Evolutionary conservation across 306 rosid species (phyloP).

Genomic region (Lotus japonicus): DNA sequence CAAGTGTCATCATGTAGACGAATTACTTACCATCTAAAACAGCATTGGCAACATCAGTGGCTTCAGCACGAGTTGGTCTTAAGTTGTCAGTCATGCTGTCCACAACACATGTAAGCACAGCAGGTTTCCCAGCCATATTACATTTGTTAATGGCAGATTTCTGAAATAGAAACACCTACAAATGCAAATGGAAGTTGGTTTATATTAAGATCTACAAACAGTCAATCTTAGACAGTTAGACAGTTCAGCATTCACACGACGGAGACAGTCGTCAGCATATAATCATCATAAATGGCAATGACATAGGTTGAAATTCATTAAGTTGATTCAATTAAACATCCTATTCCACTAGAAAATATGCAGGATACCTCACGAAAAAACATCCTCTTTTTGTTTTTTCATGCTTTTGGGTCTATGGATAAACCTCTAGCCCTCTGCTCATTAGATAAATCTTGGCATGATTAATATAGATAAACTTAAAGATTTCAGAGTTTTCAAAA

Average conservation of each 20-base stretch:
- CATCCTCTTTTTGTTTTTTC: no score
- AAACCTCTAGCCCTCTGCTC: neutral
- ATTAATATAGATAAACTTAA: neutral
- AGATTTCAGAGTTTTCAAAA: no score
- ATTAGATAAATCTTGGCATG: neutral
- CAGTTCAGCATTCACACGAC: neutral
- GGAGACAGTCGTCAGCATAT: neutral
- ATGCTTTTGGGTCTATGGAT: neutral
- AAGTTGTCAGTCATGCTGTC: constrained; percentile 98
- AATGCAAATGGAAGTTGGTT: constrained; percentile 7
- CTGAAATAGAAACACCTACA: constrained; percentile 93
- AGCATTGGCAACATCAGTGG: constrained; percentile 99
- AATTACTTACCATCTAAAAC: constrained; percentile 83
- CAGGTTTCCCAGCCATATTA: constrained; percentile 99
- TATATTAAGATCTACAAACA: constrained; percentile 5
- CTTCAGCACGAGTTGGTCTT: constrained; percentile 99
- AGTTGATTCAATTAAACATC: neutral
- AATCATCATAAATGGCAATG: neutral
- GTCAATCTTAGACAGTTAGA: neutral
- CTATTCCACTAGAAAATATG: neutral
- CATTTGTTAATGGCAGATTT: constrained; percentile 94
- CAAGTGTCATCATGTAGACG: no score
- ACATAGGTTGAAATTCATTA: neutral
- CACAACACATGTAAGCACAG: constrained; percentile 98
- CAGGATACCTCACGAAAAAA: neutral